These are phyloP conservation scores for Piloderma croceum DNA, from an alignment of 768 basidiomycete species.

Conservation along the genomic window DNA sequence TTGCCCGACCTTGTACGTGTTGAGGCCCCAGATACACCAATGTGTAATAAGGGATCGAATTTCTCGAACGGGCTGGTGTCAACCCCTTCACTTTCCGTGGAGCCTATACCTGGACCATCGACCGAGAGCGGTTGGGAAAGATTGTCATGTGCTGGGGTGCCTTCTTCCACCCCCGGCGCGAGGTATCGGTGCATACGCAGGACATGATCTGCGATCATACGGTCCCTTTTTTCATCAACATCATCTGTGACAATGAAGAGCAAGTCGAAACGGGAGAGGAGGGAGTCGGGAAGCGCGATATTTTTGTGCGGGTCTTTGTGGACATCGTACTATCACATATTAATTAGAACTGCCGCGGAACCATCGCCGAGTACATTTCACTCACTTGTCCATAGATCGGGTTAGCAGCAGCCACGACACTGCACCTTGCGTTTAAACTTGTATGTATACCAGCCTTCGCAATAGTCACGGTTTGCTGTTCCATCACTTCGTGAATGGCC, in stretches of 20 bases:
- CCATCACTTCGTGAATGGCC: slow-evolving; percentile 99
- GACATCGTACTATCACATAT: slow-evolving; percentile 96
- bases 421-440: slow-evolving; percentile 94
- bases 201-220: slow-evolving; percentile 95
- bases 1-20: slow-evolving; percentile 48
- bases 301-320: slow-evolving; percentile 99
- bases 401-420: slow-evolving; percentile 96
- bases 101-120: slow-evolving; percentile 61
- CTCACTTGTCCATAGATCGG: slow-evolving; percentile 95
- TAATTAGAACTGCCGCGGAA: too few species aligned
- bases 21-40: slow-evolving; percentile 55
- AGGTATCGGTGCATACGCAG: slow-evolving; percentile 95
- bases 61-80: slow-evolving; percentile 80
- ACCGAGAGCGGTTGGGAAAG: slow-evolving; percentile 84
- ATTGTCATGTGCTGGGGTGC: slow-evolving; percentile 83
- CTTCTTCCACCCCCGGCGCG: slow-evolving; percentile 94
- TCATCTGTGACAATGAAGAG: slow-evolving; percentile 98
- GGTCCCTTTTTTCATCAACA: slow-evolving; percentile 90
- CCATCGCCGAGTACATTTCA: too few species aligned
- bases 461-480: slow-evolving; percentile 98
- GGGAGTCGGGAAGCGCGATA: slow-evolving; percentile 94
- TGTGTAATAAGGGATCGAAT: slow-evolving; percentile 90
- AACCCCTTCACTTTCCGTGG: slow-evolving; percentile 23
- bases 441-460: slow-evolving; percentile 99
- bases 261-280: slow-evolving; percentile 97